A percentile compares a stretch with the other conserved stretches of the same genome.
Evolutionary conservation across 2,329 filamentous ascomycete genomes (phyloP).

Genomic region (Anthostomella pinea): DNA sequence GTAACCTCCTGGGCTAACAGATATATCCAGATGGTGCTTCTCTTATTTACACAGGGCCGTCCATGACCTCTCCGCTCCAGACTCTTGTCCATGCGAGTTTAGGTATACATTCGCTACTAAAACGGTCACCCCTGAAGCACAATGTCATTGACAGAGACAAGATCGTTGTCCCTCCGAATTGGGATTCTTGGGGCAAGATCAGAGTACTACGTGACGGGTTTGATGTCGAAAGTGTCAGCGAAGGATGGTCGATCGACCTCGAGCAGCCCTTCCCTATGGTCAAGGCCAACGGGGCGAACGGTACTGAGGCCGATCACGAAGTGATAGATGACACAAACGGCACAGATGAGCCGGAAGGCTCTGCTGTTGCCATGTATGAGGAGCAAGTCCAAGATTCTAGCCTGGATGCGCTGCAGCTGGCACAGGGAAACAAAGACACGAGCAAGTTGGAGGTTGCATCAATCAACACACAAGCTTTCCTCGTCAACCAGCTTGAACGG

Average conservation of each 20-base stretch:
- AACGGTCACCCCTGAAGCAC: conserved; percentile 75
- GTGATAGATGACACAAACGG: conserved; percentile 26
- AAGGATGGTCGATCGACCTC: conserved; percentile 83
- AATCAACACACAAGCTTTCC: conserved; percentile 75
- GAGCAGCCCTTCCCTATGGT: conserved; percentile 51
- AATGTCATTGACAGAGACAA: conserved; percentile 93
- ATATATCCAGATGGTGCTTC: conserved; percentile 67
- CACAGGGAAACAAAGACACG: conserved; percentile 46
- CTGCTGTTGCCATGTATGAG: conserved; percentile 72
- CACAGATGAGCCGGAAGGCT: conserved; percentile 48
- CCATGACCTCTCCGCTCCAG: conserved; percentile 72
- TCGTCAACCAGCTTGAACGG: conserved; percentile 69
- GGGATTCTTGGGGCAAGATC: conserved; percentile 99
- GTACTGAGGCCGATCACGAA: conserved; percentile 21
- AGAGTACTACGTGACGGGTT: conserved; percentile 87
- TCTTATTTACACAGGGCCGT: conserved; percentile 79
- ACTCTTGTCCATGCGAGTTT: conserved; percentile 81
- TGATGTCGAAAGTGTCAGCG: conserved; percentile 81
- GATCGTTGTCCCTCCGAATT: conserved; percentile 91
- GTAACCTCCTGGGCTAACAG: conserved; percentile 16
- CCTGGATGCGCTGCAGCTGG: conserved; percentile 56
- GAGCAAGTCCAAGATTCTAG: conserved; percentile 75
- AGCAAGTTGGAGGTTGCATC: conserved; percentile 59
- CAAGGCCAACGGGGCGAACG: conserved; percentile 22
- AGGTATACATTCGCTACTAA: conserved; percentile 79